A percentile compares a stretch with the other conserved stretches of the same genome.
Evolutionary conservation across 2,329 filamentous ascomycete genomes (phyloP).

Genomic region (Achaetomium macrosporum): DNA sequence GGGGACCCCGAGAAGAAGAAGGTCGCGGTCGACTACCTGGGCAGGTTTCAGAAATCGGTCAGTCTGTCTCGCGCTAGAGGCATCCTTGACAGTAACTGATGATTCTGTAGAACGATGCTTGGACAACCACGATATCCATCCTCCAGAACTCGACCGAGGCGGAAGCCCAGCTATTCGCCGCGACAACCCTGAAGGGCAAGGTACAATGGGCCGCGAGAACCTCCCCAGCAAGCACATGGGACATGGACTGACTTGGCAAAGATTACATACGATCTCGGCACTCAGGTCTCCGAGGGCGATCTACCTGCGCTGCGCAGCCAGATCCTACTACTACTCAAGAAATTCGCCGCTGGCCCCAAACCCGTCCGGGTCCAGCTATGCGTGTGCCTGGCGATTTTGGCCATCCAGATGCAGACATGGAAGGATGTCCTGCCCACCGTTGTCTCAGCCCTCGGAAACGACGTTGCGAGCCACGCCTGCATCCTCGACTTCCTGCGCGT

Average conservation of each 20-base stretch:
- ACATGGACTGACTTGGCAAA: constrained; percentile 36
- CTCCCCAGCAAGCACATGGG: too few species aligned
- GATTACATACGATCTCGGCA: constrained; percentile 90
- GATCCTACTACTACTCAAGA: constrained; percentile 72
- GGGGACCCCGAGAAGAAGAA: constrained; percentile 79
- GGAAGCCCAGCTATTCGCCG: constrained; percentile 89
- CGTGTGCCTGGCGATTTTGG: constrained; percentile 88
- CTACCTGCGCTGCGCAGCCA: constrained; percentile 75
- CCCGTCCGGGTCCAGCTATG: constrained; percentile 86
- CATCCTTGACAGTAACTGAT: neutral
- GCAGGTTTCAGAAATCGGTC: constrained; percentile 97
- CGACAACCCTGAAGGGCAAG: constrained; percentile 96
- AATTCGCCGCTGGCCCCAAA: constrained; percentile 76
- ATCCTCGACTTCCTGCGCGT: constrained; percentile 95
- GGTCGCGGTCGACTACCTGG: constrained; percentile 77
- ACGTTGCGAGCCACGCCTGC: constrained; percentile 73
- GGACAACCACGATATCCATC: constrained; percentile 81
- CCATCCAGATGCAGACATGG: constrained; percentile 95
- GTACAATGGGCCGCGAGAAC: constrained; percentile 48
- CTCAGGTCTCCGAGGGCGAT: constrained; percentile 74
- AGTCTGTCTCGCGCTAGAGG: constrained; percentile 31
- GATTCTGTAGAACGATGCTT: constrained; percentile 69
- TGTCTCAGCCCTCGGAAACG: constrained; percentile 69
- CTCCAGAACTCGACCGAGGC: constrained; percentile 74
- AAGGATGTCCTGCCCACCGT: constrained; percentile 84